Evolutionary conservation across 306 rosid species (phyloP), one percentile per base, ranked within the genome.

Genomic region (Nissolia schottii): DNA sequence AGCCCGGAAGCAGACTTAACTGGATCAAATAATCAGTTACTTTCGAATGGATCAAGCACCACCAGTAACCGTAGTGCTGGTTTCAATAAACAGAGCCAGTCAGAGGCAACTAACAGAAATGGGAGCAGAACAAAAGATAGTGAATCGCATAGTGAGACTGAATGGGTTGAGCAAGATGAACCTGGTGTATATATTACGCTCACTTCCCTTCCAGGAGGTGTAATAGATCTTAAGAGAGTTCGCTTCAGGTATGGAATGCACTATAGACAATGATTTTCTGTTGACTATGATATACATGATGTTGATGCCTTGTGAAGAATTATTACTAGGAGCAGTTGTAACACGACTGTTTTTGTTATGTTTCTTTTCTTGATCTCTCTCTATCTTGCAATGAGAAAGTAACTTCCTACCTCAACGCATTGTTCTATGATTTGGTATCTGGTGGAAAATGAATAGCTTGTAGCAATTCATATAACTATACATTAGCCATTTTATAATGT

Each of bases 81-180:
- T 72, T 84, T 82, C 77, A 89, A 61, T 87, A 94, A 89, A 85
- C 89, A 67, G 80, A 83, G 79, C 76, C 92, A 89, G 77, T 64
- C 86, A 53, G 97, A 91, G 70, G 71, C 84, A 28, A 57, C 87
- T 18, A 74, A 76, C 62, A 87, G 76, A 86, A 94, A 91, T 72
- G 96, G 96, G 80, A 84, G 79, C 86, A 89, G 88, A 84, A 91
- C 79, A 28, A 94, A 87, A 77, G 96, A 94, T 58, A 75, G 74
- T 64, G 99, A 94, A 75, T 81, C 96, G 68, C 86, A 82, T 31
- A 80, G 74, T 49, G 99, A 90, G 72, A 76, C 81, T 49, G 99
- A 94, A 85, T 86, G 99, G 99, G 95, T 91, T n/a, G 96, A 94
- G 85, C 99, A 94, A 82, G 96, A 89, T 70, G 97, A 94, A 80